Evolutionary conservation across 2,329 filamentous ascomycete species (phyloP).

Genomic region (Talaromyces islandicus): DNA sequence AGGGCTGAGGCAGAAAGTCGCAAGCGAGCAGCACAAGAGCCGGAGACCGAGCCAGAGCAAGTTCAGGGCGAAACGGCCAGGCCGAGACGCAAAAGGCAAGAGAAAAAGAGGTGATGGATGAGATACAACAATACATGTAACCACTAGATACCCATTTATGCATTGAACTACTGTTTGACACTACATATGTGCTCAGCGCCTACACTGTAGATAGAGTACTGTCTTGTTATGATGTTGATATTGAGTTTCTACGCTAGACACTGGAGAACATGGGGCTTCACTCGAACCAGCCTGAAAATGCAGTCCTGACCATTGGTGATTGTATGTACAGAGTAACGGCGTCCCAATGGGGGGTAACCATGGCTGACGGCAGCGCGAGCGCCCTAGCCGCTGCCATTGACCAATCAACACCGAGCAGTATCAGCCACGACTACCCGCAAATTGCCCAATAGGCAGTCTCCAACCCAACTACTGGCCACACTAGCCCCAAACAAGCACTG

Average conservation of each 20-base stretch:
- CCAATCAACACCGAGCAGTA: not conserved
- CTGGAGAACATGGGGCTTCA: not conserved
- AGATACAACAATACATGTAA: not conserved
- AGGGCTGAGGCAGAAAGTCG: constrained; percentile 47
- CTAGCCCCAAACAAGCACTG: not conserved
- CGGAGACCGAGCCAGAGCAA: not conserved
- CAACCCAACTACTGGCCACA: not conserved
- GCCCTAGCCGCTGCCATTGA: not conserved
- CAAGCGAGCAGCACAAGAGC: constrained; percentile 10
- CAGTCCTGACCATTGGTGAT: too few relatives aligned
- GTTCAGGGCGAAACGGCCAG: not conserved
- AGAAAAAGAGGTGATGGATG: not conserved
- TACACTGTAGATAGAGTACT: too few relatives aligned
- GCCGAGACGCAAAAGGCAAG: constrained; percentile 1
- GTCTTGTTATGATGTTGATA: too few relatives aligned
- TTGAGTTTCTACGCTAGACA: not conserved
- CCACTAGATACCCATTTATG: not conserved
- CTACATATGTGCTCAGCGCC: too few relatives aligned
- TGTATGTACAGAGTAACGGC: too few relatives aligned
- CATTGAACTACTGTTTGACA: not conserved
- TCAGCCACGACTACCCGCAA: not conserved
- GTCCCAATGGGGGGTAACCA: not conserved
- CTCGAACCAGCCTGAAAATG: not conserved
- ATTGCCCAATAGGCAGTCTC: not conserved
- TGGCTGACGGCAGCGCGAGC: not conserved